Evolutionary conservation across 2,329 filamentous ascomycete species (phyloP).

Genomic region (Xylariaceae sp.): DNA sequence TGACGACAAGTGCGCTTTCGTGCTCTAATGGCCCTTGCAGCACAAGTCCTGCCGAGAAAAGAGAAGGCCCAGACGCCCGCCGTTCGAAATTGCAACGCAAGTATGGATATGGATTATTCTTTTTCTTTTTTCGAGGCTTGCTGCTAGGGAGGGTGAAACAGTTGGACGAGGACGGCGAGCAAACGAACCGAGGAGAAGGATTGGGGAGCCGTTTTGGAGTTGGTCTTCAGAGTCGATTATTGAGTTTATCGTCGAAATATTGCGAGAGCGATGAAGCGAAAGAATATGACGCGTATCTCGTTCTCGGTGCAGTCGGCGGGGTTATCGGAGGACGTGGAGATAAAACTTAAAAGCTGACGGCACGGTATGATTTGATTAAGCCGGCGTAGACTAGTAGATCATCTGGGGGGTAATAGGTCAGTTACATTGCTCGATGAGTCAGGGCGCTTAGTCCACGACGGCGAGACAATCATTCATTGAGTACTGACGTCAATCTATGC

Average conservation of each 20-base stretch:
- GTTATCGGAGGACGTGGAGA: conserved; percentile 23
- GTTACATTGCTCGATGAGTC: conserved; percentile 13
- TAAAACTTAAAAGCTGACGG: conserved; percentile 20
- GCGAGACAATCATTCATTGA: background rate
- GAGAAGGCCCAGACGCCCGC: conserved; percentile 23
- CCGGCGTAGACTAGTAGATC: conserved; percentile 7
- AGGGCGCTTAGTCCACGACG: background rate
- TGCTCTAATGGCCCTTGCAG: conserved; percentile 13
- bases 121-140: conserved; percentile 14
- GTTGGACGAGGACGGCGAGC: conserved; percentile 47
- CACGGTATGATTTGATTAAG: conserved; percentile 22
- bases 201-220: conserved; percentile 42
- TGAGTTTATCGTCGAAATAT: conserved; percentile 42
- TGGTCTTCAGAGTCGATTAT: too few species aligned
- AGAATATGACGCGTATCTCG: conserved; percentile 11
- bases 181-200: conserved; percentile 42
- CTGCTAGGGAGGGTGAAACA: conserved; percentile 52
- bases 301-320: conserved; percentile 20
- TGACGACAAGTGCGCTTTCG: conserved; percentile 31
- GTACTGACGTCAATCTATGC: conserved; percentile 5
- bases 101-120: conserved; percentile 6
- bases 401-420: conserved; percentile 15
- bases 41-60: conserved; percentile 19
- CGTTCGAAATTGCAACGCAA: conserved; percentile 14
- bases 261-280: conserved; percentile 15